Base-by-base conservation (phyloP, 345 rosid genomes). In the Populus ilicifolia region DNA sequence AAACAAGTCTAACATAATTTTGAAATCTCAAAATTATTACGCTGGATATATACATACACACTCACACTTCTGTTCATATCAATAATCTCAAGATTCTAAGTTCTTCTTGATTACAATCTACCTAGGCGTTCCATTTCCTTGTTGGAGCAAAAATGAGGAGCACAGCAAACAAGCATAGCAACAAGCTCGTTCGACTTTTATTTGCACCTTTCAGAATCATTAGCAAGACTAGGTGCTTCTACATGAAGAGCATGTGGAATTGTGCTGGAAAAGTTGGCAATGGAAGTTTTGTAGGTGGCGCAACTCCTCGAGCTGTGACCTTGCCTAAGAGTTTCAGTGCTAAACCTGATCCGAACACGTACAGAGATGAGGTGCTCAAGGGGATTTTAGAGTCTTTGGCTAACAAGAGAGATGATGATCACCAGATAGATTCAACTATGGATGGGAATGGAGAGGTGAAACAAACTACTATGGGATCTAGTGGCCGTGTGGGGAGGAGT, bases 401-500 rank as follows among this genome's bases (percentile, higher is more conserved):
- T 6, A 79, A 61, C n/a, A 74, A 54, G 50, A 35, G 41, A 6
- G 62, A 8, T 61, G 3, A 16, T 33, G 18, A 36, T 33, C 2
- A 4, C 38, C 38, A 18, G 43, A 35, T 35, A 21, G 25, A 21
- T 35, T 27, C n/a, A 33, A 70, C 8, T n/a, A 69, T 39, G 67
- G 23, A 71, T 21, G 67, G 16, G 23, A 52, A 52, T 20, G 39
- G 23, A 10, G 48, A 64, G 17, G 73, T 52, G 8, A 21, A 21
- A 54, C 46, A 50, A 56, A 18, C 54, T 8, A 43, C 70, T 35
- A 36, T 54, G 75, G 79, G 74, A 68, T 35, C 70, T n/a, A n/a
- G 64, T 59, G 65, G 30, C 29, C 18, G 30, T 5, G 18, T 50
- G 82, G 67, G 29, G 27, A 83, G 88, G 84, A 82, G 84, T 66